Conservation (phyloP, 2,329 filamentous ascomycete species). For the Sporothrix dimorphospora region DNA sequence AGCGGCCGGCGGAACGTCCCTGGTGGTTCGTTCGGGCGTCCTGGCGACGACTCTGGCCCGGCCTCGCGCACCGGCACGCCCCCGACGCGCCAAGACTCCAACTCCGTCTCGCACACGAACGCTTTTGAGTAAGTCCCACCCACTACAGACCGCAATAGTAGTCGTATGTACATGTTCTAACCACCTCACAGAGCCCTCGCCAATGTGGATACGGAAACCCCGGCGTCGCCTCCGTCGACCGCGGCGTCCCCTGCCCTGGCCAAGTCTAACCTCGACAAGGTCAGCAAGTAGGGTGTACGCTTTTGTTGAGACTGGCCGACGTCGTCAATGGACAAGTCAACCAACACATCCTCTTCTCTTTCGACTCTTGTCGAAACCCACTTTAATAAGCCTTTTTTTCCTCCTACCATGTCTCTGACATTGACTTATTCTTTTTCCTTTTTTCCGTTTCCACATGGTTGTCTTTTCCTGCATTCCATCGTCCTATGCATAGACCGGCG, state of each 20-base stretch:
- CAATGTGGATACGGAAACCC: conserved; percentile 65
- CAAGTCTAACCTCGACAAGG: conserved; percentile 62
- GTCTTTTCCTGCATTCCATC: conserved; percentile 38
- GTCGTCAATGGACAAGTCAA: conserved; percentile 23
- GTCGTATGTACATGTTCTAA: background rate
- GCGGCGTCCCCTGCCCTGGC: conserved; percentile 67
- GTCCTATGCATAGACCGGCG: conserved; percentile 50
- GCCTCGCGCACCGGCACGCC: conserved; percentile 91
- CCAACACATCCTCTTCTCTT: conserved; percentile 2
- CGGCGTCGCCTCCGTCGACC: conserved; percentile 70
- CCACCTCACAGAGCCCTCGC: conserved; percentile 55
- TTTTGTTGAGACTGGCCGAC: conserved; percentile 55
- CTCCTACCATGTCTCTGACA: conserved; percentile 34
- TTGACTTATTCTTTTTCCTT: conserved; percentile 22
- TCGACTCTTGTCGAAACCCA: background rate
- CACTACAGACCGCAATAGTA: background rate
- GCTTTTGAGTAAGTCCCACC: conserved; percentile 78
- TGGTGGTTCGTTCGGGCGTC: conserved; percentile 70
- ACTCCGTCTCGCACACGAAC: conserved; percentile 71
- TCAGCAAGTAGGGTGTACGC: conserved; percentile 41
- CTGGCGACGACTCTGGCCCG: conserved; percentile 80
- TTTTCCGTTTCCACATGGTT: conserved; percentile 37
- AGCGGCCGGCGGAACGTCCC: conserved; percentile 76
- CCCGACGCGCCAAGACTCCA: conserved; percentile 55
- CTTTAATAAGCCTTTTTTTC: conserved; percentile 35